Evolutionary conservation across 306 rosid species (phyloP).

Genomic region (Carpinus viminea): DNA sequence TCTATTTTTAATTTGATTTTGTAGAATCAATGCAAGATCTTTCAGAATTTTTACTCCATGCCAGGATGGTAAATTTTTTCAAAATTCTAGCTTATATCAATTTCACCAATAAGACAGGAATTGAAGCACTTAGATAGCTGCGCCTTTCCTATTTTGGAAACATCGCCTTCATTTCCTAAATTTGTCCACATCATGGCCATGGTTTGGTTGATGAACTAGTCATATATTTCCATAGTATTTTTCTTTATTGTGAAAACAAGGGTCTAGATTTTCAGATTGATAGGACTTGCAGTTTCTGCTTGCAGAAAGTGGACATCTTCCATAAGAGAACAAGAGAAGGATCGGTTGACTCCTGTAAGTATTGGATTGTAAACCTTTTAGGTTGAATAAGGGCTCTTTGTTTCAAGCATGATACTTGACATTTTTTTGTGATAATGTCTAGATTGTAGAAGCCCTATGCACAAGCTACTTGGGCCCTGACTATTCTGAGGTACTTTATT

Average conservation of each 20-base stretch:
- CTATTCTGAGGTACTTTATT: constrained; percentile 73
- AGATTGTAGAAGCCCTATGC: constrained; percentile 89
- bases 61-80: not conserved
- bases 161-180: not conserved
- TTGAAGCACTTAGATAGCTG: not conserved
- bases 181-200: constrained; percentile 1
- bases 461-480: constrained; percentile 94
- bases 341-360: constrained; percentile 90
- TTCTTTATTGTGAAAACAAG: constrained; percentile 5
- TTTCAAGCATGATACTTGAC: constrained; percentile 33
- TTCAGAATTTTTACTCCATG: not conserved
- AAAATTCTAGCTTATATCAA: not conserved
- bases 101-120: not conserved
- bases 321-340: constrained; percentile 70
- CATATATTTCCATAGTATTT: not conserved
- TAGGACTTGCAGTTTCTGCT: constrained; percentile 35
- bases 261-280: constrained; percentile 18
- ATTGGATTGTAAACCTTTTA: constrained; percentile 19
- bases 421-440: constrained; percentile 17
- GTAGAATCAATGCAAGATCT: not conserved
- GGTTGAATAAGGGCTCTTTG: constrained; percentile 7
- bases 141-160: not conserved
- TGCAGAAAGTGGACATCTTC: constrained; percentile 93
- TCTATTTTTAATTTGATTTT: too few species aligned
- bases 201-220: not conserved